Percentiles rank a stretch among this genome's conserved stretches.
phyloP scores from a whole-genome alignment of 768 basidiomycete species.

The Trametes gibbosa region DNA sequence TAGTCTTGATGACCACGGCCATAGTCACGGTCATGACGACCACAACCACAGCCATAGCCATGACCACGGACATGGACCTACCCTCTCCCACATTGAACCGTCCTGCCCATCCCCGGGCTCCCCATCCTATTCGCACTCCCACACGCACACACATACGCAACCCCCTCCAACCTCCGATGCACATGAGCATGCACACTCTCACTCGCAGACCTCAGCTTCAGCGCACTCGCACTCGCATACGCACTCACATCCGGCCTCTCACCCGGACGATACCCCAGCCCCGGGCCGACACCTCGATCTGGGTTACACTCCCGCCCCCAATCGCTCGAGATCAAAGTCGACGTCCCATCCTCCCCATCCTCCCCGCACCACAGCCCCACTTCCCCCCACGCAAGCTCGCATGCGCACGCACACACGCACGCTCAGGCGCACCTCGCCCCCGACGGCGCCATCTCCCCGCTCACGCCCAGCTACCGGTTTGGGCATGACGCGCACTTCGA shows the following conservation, averaged over 20 bases:
- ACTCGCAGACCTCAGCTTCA: conserved; percentile 19
- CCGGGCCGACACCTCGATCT: conserved; percentile 13
- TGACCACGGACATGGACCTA: conserved; percentile 5
- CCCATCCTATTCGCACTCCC: conserved; percentile 16
- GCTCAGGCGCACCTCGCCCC: conserved; percentile 16
- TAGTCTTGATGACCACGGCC: conserved; percentile 14
- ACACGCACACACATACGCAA: conserved; percentile 10
- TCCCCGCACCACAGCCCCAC: conserved; percentile 31
- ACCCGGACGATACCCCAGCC: conserved; percentile 16
- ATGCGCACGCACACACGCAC: no score
- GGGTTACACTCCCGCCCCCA: conserved; percentile 20
- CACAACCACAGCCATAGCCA: conserved; percentile 19
- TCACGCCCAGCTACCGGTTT: conserved; percentile 64
- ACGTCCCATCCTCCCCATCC: conserved; percentile 23
- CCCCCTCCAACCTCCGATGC: background rate
- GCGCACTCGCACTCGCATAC: conserved; percentile 29
- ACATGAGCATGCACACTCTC: conserved; percentile 24
- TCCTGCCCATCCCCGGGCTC: background rate
- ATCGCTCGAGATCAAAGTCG: conserved; percentile 22
- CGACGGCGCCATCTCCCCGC: conserved; percentile 42
- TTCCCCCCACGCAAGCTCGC: conserved; percentile 9
- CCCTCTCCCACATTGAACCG: background rate
- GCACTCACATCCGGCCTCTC: conserved; percentile 25
- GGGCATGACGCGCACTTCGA: conserved; percentile 52
- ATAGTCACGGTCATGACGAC: conserved; percentile 6